These are phyloP conservation scores for Dimocarpus longan DNA, from an alignment of 345 rosid genomes.

Conservation along the genomic window DNA sequence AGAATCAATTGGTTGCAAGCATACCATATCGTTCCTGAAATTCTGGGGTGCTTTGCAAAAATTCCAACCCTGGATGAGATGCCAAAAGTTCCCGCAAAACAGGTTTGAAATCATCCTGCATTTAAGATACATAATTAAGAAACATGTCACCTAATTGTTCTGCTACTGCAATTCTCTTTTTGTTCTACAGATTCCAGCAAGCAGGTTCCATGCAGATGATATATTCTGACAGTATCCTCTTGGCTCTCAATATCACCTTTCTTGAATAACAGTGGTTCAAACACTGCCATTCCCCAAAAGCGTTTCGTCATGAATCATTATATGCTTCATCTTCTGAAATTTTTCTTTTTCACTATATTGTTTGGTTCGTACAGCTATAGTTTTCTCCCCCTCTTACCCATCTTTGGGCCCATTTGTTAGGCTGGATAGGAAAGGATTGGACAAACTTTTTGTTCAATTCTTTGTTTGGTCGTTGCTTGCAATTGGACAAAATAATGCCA, in stretches of 20 bases:
- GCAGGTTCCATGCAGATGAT: background rate
- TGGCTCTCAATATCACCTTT: background rate
- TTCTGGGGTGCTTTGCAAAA: constrained; percentile 96
- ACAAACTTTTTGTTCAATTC: too few species aligned
- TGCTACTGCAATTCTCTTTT: constrained; percentile 8
- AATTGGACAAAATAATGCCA: too few species aligned
- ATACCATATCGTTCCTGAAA: constrained; percentile 98
- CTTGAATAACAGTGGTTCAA: background rate
- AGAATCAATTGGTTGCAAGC: constrained; percentile 25
- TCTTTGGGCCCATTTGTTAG: too few species aligned
- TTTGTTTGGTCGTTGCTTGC: too few species aligned
- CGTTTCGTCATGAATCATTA: background rate
- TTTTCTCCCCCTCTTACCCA: background rate
- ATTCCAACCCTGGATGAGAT: constrained; percentile 96
- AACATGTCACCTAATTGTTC: background rate
- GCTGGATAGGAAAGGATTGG: background rate
- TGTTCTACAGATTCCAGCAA: background rate
- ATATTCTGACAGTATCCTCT: background rate
- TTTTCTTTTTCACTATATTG: background rate
- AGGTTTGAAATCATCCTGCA: constrained; percentile 89
- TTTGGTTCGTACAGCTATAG: background rate
- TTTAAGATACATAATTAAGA: constrained; percentile 9
- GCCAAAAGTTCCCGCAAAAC: constrained; percentile 84
- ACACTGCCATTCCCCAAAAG: background rate
- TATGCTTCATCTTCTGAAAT: background rate